Base-by-base conservation (phyloP, 805 yeast genomes). In the Wickerhamomyces hampshirensis region DNA sequence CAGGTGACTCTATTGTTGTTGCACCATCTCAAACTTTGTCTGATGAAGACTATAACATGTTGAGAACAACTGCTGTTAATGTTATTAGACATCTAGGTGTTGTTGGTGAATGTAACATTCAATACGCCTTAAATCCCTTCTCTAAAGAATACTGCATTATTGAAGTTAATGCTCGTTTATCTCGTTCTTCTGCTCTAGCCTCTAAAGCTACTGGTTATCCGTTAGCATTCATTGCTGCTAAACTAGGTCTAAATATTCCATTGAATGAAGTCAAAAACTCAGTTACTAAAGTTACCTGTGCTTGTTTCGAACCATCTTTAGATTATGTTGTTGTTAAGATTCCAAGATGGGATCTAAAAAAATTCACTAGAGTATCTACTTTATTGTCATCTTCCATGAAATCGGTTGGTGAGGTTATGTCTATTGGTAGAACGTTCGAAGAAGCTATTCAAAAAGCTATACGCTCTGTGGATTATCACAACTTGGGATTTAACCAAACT, bases 121-220 rank as follows among this genome's bases (percentile, higher is more conserved):
- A 91, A 66, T 91, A 91, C 59, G 97, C 98, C 35, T 73, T 91
- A 59, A 84, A 91, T 59, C 98, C 98, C 42, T 75, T 80, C 65
- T 81, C 94, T 42, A 82, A 85, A 63, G 98, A 93, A 58, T 91
- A 91, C 69, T 84, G 98, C 68, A 87, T 91, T 51, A 91, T 91
- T 63, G 98, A 91, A 70, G 98, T 91, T 49, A 91, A 91, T 60
- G 98, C 98, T 34, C 84, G 98, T 70, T 73, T 91, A 53, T 89
- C 97, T 23, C 81, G 98, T 64, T 91, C 98, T 32, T 93, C 98
- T n/a, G 98, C 98, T 39, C 74, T 91, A 55, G 98, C 98, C 32
- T 91, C 98, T 17, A 91, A 91, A 71, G 98, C 98, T 26, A 91
- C 98, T 31, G 98, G 98, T 52, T 91, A 91, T 59, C 98, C 98